Evolutionary conservation across 495 filamentous ascomycete species (phyloP), one percentile per base, ranked within the genome.

Genomic region (Penicillium pulvis): DNA sequence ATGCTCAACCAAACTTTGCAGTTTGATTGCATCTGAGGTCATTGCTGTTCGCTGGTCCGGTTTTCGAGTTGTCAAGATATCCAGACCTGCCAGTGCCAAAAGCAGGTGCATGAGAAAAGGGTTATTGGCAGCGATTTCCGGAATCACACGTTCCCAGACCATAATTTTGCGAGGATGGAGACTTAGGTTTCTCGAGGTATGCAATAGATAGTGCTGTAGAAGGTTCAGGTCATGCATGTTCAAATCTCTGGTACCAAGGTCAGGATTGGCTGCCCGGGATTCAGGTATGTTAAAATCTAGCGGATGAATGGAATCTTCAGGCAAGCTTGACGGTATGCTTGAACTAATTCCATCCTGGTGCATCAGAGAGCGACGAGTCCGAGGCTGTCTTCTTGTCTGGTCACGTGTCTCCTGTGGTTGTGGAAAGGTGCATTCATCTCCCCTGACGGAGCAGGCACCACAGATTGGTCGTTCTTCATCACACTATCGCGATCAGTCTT

Each of bases 161-260:
- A 56, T 24, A 3, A 10, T 36, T 61, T 58, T 63, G 9, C 4
- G 55, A 16, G 49, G 31, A 23, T 66, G 41, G 2, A 68, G 35
- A 9, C 53, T 53, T 62, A 68, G 60, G 11, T 58, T 55, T 42
- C 58, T 59, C 6, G 68, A 56, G 16, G 68, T 71, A 20, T 71
- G 36, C 44, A 64, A 33, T 4, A 71, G 55, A 28, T 63, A 71
- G 23, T 60, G 61, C 35, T 57, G 51, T 1, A 69, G 46, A 1
- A 71, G 59, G 6, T 44, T 62, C 33, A 71, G 43, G 42, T 71
- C 66, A 33, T 33, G 23, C 66, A 69, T 67, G 31, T 71, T 67
- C 10, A 65, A 12, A 16, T 43, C 19, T 19, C 10, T 41, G 14
- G 51, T 28, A 48, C 42, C 17, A 24, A 14, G 20, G 2, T 24